Base-by-base conservation (phyloP, 192 early-diverging fungal genomes). In the Coemansia sp. region DNA sequence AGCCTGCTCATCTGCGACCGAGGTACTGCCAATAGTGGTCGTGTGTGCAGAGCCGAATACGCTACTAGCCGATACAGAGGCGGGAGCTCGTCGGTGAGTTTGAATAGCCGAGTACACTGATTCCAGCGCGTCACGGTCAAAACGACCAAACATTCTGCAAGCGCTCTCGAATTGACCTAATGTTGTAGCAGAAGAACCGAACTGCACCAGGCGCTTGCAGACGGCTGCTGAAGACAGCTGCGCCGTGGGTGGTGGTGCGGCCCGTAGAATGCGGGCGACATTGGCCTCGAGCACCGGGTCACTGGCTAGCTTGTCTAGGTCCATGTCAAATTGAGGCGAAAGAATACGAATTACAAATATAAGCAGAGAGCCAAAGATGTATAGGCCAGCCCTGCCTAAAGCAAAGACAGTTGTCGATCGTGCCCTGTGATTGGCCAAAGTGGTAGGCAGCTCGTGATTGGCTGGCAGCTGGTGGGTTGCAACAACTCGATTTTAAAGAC, bases 141-240 rank as follows among this genome's bases (percentile, higher is more conserved):
- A 79, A 24, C 81, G 76, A 0, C 76, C 81, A 76, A 83, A 83
- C 73, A 73, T 83, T 53, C 55, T 57, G 68, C 81, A 83, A 3
- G 73, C 70, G n/a, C 39, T 61, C n/a, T 83, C 76, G 27, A 83
- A 83, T 52, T 76, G 67, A 49, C 64, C 50, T 7, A 70, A 44
- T 24, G 65, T 68, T 34, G 20, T 34, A 2, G 81, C 66, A 10
- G 55, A 57, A 18, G 36, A 20, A 4, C 62, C 77, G 64, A 83
- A 83, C 73, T 79, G 81, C 29, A 66, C 68, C 33, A 83, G 73
- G 10, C 81, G 69, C 53, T 70, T 71, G 67, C 76, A 72, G 16
- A 83, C 60, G 5, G 66, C 76, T 5, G 65, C 39, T 10, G 81
- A 70, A 12, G 73, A 66, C 4, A 70, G 40, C 34, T 66, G 69